phyloP scores from a whole-genome alignment of 805 yeast genomes.

The Debaryomyces tyrocola region DNA sequence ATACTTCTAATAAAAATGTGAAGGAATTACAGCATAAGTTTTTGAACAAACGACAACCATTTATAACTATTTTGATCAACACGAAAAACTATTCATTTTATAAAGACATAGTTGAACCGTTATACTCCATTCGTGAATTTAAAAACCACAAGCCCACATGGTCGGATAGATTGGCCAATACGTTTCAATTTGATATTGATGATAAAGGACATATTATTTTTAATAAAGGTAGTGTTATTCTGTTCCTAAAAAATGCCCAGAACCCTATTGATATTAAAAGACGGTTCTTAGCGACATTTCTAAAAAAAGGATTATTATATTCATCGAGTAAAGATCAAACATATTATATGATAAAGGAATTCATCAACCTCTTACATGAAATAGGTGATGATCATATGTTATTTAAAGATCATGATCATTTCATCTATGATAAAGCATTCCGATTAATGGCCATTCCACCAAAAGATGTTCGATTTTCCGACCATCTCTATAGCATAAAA shows the following conservation, averaged over 20 bases:
- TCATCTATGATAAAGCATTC: constrained; percentile 18
- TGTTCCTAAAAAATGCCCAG: constrained; percentile 13
- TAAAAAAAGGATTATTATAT: constrained; percentile 19
- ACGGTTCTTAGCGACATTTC: constrained; percentile 14
- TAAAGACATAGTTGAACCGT: constrained; percentile 15
- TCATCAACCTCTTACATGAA: constrained; percentile 13
- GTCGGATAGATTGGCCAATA: constrained; percentile 24
- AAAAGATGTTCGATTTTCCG: constrained; percentile 4
- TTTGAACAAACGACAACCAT: constrained; percentile 15
- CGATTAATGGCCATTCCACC: constrained; percentile 16
- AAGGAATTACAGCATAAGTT: constrained; percentile 16
- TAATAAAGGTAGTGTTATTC: constrained; percentile 11
- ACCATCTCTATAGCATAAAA: constrained; percentile 10
- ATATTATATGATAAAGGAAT: constrained; percentile 12
- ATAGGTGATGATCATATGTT: constrained; percentile 21
- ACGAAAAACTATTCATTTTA: constrained; percentile 23
- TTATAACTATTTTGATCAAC: constrained; percentile 30
- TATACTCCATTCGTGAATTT: constrained; percentile 6
- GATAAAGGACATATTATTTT: constrained; percentile 7
- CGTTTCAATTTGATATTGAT: constrained; percentile 19
- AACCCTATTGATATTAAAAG: constrained; percentile 17
- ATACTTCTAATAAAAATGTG: constrained; percentile 1
- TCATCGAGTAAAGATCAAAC: constrained; percentile 10
- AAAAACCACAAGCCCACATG: constrained; percentile 10
- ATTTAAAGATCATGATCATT: constrained; percentile 14